phyloP scores from a whole-genome alignment of 1,284 basidiomycete species.

The Albatrellus sp. region DNA sequence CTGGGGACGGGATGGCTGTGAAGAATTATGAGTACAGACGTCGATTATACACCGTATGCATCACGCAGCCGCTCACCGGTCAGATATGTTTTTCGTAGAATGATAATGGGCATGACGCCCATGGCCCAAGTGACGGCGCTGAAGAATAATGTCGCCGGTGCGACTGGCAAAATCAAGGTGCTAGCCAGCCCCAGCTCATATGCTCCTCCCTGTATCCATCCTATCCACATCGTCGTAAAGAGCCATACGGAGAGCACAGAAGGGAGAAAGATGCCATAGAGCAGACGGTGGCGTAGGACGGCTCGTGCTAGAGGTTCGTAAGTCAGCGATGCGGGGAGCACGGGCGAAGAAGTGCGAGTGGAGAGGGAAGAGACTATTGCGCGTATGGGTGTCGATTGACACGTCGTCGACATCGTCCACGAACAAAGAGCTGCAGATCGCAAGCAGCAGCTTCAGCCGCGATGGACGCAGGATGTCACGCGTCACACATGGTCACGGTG shows the following conservation, averaged over 20 bases:
- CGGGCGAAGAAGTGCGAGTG: conserved; percentile 29
- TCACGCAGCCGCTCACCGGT: conserved; percentile 28
- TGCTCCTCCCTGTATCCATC: conserved; percentile 20
- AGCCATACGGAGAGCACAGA: conserved; percentile 37
- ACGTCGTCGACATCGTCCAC: no score
- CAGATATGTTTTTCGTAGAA: conserved; percentile 42
- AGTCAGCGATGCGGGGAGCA: conserved; percentile 34
- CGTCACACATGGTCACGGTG: no score
- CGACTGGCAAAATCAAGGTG: conserved; percentile 24
- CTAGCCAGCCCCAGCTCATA: conserved; percentile 19
- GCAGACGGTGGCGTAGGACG: conserved; percentile 42
- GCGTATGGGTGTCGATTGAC: background rate
- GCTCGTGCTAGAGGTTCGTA: conserved; percentile 51
- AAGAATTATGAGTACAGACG: background rate
- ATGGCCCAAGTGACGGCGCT: conserved; percentile 23
- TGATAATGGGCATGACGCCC: conserved; percentile 35
- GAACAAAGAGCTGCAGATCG: no score
- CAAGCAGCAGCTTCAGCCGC: no score
- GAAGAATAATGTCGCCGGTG: conserved; percentile 22
- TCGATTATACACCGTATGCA: background rate
- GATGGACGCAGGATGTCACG: no score
- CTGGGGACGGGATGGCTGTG: conserved; percentile 31
- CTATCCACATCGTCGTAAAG: conserved; percentile 26
- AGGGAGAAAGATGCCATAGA: conserved; percentile 35
- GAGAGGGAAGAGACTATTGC: conserved; percentile 20